Base-by-base conservation (phyloP, 2,329 filamentous ascomycete species). In the Purpureocillium takamizusanense region DNA sequence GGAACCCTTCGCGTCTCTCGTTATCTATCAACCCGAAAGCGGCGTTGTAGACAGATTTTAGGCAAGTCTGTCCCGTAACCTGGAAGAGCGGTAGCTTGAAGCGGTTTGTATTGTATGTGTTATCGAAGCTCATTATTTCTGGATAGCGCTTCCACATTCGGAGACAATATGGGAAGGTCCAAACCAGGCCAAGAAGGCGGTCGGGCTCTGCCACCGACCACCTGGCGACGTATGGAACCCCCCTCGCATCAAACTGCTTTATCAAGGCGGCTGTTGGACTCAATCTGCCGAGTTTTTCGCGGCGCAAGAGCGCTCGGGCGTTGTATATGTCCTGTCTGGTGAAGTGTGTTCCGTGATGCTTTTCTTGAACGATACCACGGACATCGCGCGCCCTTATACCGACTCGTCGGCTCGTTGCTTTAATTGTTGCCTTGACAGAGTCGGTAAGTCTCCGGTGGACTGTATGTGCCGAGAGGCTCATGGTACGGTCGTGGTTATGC, bases 1-100 rank as follows among this genome's bases (percentile, higher is more conserved):
- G 21, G 21, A 25, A 25, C 5, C 21, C 21, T 25, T 25, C 6
- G 21, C 21, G 38, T 38, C 38, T 43, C 42, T 43, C 42, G 30
- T 41, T 43, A 14, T 43, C 31, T 12, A 43, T 41, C 30, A 43
- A 27, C n/a, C 42, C 42, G 16, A 38, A 43, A 12, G 36, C 42
- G 15, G 39, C 42, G 29, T 42, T 44, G 28, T 41, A 41, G 36
- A 44, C 33, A 9, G 42, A 41, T 1, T 37, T 37, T 16, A 25
- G 21, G 21, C 21, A 25, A 25, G 21, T 25, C 21, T 25, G 21
- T 10, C 21, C 21, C 10, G 21, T 25, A 25, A 25, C 21, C 21
- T 25, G 21, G 21, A 25, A 25, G 21, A 25, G 21, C 21, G 21
- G 21, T 25, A 25, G 21, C 21, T 25, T 25, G 21, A 25, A 25